Base-by-base conservation (phyloP, 2,329 filamentous ascomycete species). In the Ascochyta viciae-villosae region DNA sequence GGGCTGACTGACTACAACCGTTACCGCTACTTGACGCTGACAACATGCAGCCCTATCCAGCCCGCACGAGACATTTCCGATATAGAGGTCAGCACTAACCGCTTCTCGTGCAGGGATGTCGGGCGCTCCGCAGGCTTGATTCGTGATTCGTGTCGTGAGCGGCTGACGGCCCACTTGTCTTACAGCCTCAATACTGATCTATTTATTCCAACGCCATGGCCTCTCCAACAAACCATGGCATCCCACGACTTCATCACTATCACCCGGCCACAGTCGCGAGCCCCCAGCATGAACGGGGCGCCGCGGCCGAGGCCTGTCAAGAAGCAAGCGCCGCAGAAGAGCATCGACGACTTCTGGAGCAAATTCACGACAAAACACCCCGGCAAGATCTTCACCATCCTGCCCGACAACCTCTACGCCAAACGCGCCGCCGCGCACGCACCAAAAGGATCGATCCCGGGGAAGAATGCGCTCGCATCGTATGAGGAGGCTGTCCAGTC, bases 401-500 rank as follows among this genome's bases (percentile, higher is more conserved):
- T 93, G 12, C 90, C 90, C 0, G 83, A 86, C 54, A 90, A 89
- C 62, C 79, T 84, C 6, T 87, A 89, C 68, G 83, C 85, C 31
- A 83, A 86, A 55, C 83, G 82, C 54, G 84, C 85, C 24, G 83
- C 85, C 26, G 82, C 83, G 48, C 24, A 83, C 77, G 80, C 82
- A 27, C 81, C 80, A 77, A 82, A 82, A 45, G 60, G 82, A 76
- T 50, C 81, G 4, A 78, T 83, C 9, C 82, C 82, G 23, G 89
- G 89, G 58, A 84, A 88, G 71, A 81, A 87, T 39, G 77, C 89
- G 0, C 80, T 85, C 40, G 83, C 85, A 19, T 91, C 89, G 0
- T 95, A 91, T 68, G 86, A 91, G 50, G 85, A 91, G 65, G 91
- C 90, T 0, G 85, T 82, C 3, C 83, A 83, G 22, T 84, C 88